Percentiles rank a stretch among this genome's conserved stretches.
Conservation (phyloP, 1,139 yeast species). For the Zygoascus hellenicus region DNA sequence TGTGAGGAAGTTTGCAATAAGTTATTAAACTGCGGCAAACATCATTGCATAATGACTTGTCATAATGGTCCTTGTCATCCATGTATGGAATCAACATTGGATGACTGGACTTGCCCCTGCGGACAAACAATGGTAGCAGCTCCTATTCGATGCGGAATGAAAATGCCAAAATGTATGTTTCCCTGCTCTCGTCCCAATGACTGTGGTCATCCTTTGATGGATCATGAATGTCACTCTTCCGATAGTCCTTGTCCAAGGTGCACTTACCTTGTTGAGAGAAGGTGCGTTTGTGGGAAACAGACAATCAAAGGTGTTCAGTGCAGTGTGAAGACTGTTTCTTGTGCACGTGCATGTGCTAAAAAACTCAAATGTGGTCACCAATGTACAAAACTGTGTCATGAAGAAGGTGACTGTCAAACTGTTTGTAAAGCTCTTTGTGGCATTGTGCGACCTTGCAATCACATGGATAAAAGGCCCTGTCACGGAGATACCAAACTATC, state of each 20-base stretch:
- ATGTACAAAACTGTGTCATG: conserved; percentile 59
- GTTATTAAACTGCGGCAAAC: conserved; percentile 64
- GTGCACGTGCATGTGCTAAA: conserved; percentile 63
- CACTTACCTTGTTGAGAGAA: conserved; percentile 55
- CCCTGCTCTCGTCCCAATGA: conserved; percentile 56
- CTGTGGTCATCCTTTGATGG: conserved; percentile 75
- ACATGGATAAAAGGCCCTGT: conserved; percentile 51
- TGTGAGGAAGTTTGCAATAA: conserved; percentile 70
- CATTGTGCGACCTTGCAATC: conserved; percentile 63
- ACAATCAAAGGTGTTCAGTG: conserved; percentile 63
- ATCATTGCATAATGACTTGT: conserved; percentile 67
- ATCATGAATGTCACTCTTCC: conserved; percentile 65
- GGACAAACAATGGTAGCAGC: conserved; percentile 76
- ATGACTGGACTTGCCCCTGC: conserved; percentile 78
- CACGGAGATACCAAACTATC: conserved; percentile 47
- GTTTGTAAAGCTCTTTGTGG: conserved; percentile 47
- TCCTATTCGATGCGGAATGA: conserved; percentile 86
- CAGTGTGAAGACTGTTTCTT: conserved; percentile 61
- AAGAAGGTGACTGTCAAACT: conserved; percentile 34
- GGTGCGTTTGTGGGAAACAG: conserved; percentile 67
- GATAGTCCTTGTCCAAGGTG: conserved; percentile 72
- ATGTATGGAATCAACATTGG: conserved; percentile 76
- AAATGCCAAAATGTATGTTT: conserved; percentile 57
- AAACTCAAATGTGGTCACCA: conserved; percentile 63
- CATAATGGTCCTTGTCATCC: conserved; percentile 82